Evolutionary conservation across 1,284 basidiomycete species (phyloP), one percentile per base, ranked within the genome.

Genomic region (Inonotus obliquus): DNA sequence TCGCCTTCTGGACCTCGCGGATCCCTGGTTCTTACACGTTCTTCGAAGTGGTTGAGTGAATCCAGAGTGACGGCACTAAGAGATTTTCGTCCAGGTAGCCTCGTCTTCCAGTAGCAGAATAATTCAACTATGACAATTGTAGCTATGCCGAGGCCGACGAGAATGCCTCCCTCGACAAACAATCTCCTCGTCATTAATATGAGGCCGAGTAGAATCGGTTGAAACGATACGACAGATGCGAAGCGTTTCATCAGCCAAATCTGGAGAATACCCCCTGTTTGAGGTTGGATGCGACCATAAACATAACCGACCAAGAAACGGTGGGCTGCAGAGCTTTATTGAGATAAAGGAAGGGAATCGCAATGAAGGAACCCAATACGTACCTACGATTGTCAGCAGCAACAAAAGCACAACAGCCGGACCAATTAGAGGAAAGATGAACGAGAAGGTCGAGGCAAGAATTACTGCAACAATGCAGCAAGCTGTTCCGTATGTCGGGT

Each of bases 401-500:
- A 92, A 71, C 58, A 92, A 73, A 37, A 92, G 60, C 25, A 84
- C 76, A 45, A 87, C 84, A 57, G 89, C 86, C 44, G 89, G 85
- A 0, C 83, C 84, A 62, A 94, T 82, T 49, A 92, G 74, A 1
- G 91, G 91, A 71, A 92, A 92, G 52, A 92, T 83, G 57, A 91
- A 70, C 57, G 81, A 78, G 74, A 85, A 92, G 44, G 79, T 84
- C 47, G 85, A 86, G 56, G 87, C 85, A 73, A 91, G 87, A 47
- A 89, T 76, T 63, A 91, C 77, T 35, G 82, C 88, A 53, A 91
- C 75, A 48, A 90, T 76, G 68, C 84, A 86, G 48, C 85, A 83
- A 38, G 83, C 82, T 19, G 82, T 80, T 10, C 86, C 83, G 68
- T 82, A 85, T 1, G 85, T 78, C 13, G 87, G 85, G 65, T 88